A percentile compares a stretch with the other conserved stretches of the same genome.
phyloP scores from a whole-genome alignment of 352 stramenopile genomes.

The Phytophthora citrophthora region DNA sequence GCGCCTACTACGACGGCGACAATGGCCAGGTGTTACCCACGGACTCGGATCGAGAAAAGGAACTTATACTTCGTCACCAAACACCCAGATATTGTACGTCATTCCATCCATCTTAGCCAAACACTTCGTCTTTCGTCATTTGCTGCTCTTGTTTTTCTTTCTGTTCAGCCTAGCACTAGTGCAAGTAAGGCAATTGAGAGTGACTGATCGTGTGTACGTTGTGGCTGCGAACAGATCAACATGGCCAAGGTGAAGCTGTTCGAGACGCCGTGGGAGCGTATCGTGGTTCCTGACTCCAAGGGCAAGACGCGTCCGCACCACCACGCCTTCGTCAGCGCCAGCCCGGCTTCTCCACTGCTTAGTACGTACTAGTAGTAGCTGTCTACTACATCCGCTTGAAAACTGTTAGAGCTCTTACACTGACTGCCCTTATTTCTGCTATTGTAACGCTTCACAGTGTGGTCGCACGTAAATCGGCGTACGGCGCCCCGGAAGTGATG shows the following conservation, averaged over 20 bases:
- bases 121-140: constrained; percentile 80
- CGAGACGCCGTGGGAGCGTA: constrained; percentile 76
- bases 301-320: too few relatives aligned
- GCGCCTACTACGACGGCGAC: constrained; percentile 85
- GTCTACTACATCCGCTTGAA: not conserved
- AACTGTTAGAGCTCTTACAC: not conserved
- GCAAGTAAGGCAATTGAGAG: too few relatives aligned
- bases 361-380: constrained; percentile 55
- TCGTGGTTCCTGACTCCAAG: constrained; percentile 59
- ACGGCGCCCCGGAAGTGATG: constrained; percentile 44
- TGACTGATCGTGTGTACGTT: not conserved
- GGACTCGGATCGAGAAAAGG: too few relatives aligned
- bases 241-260: constrained; percentile 80
- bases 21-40: constrained; percentile 87
- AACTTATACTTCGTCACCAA: too few relatives aligned
- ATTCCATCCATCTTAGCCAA: constrained; percentile 86
- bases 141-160: not conserved
- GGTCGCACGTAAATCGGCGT: constrained; percentile 52
- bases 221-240: constrained; percentile 47
- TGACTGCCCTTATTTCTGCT: constrained; percentile 1
- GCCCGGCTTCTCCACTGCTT: constrained; percentile 62
- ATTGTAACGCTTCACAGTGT: constrained; percentile 35
- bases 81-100: too few relatives aligned
- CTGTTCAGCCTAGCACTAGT: too few relatives aligned
- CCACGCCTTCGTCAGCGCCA: constrained; percentile 76